These are phyloP conservation scores for Cyclotella sp. DNA, from an alignment of 108 stramenopile genomes.

Conservation along the genomic window DNA sequence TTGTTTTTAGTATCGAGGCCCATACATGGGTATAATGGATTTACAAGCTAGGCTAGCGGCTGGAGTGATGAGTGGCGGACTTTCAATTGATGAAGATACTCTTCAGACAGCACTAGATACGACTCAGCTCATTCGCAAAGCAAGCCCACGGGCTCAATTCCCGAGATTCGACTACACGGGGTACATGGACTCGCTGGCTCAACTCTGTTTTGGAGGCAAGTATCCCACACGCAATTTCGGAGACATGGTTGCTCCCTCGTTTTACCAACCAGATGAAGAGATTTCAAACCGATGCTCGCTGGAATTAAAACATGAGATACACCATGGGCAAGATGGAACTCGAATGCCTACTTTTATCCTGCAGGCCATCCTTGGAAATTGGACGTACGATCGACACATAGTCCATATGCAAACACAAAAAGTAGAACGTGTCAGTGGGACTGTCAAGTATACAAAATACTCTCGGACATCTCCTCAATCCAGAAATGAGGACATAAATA, in stretches of 20 bases:
- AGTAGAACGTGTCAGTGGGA: conserved; percentile 46
- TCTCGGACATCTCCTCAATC: not conserved
- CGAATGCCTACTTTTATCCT: conserved; percentile 55
- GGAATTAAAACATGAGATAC: conserved; percentile 40
- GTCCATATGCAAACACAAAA: conserved; percentile 55
- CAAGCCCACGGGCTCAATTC: conserved; percentile 64
- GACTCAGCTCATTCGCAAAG: conserved; percentile 50
- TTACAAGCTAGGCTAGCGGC: conserved; percentile 69
- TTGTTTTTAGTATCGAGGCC: conserved; percentile 57
- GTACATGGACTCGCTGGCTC: conserved; percentile 60
- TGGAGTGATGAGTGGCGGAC: conserved; percentile 43
- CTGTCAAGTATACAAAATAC: conserved; percentile 50
- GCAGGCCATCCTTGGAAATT: conserved; percentile 63
- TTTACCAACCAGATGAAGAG: conserved; percentile 59
- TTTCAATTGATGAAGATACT: conserved; percentile 27
- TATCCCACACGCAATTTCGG: conserved; percentile 33
- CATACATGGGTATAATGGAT: conserved; percentile 75
- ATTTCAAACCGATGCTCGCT: conserved; percentile 28
- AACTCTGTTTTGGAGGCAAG: conserved; percentile 26
- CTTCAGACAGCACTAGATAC: conserved; percentile 45
- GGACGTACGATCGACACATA: conserved; percentile 64
- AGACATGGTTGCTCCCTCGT: conserved; percentile 59
- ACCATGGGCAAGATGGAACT: conserved; percentile 52
- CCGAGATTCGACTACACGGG: conserved; percentile 70
- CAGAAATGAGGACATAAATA: not conserved